Evolutionary conservation across 2,329 filamentous ascomycete species (phyloP).

Genomic region (Coniella lustricola): DNA sequence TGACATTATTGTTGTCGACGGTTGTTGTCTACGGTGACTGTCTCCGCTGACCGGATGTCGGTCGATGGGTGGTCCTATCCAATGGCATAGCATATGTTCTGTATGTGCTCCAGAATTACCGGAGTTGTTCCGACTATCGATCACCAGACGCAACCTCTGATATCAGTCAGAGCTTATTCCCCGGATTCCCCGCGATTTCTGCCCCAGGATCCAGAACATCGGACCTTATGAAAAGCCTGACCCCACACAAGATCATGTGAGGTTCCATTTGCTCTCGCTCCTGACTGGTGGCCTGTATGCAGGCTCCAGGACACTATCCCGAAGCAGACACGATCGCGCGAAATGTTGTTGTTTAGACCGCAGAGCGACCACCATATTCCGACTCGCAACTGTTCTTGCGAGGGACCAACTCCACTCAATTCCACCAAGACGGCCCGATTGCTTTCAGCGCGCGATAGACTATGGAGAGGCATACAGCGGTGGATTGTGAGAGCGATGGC

Average conservation of each 20-base stretch:
- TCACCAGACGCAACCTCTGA: neutral
- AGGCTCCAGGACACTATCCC: neutral
- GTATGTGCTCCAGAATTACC: too few relatives aligned
- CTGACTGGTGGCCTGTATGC: too few relatives aligned
- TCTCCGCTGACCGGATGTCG: too few relatives aligned
- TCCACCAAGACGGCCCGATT: constrained; percentile 13
- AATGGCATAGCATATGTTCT: too few relatives aligned
- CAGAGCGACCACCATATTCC: neutral
- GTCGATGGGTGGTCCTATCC: too few relatives aligned
- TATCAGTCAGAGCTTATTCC: too few relatives aligned
- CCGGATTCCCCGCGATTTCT: neutral
- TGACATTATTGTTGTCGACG: too few relatives aligned
- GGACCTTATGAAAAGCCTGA: neutral
- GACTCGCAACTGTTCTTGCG: neutral
- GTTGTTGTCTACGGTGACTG: too few relatives aligned
- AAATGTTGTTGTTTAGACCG: neutral
- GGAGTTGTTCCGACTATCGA: neutral
- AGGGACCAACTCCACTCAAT: neutral
- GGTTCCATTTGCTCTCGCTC: too few relatives aligned
- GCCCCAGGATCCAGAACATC: too few relatives aligned
- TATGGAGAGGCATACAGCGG: neutral
- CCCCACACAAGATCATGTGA: too few relatives aligned
- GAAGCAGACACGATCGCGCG: neutral
- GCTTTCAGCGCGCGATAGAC: neutral
- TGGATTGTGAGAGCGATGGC: neutral